Percentiles rank a stretch among this genome's conserved stretches.
phyloP scores from a whole-genome alignment of 805 yeast species.

The Lipomyces japonicus region DNA sequence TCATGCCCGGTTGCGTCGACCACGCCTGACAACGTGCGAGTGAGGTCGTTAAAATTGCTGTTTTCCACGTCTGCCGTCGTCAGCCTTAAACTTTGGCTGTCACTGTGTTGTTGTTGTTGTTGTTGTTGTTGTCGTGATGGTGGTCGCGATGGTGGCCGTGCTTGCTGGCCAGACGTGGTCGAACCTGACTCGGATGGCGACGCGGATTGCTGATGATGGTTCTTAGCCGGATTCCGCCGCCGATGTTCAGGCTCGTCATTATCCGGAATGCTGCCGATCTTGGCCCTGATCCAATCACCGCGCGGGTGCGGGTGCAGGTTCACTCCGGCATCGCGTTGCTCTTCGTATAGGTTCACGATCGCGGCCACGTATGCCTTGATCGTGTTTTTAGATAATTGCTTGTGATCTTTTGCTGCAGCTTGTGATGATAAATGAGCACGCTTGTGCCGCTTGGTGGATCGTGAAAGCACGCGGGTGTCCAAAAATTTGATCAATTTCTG shows the following conservation, averaged over 20 bases:
- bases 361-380: conserved; percentile 8
- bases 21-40: neutral
- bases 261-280: conserved; percentile 2
- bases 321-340: conserved; percentile 4
- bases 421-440: neutral
- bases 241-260: conserved; percentile 13
- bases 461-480: conserved; percentile 1
- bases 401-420: conserved; percentile 1
- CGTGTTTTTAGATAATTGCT: conserved; percentile 6
- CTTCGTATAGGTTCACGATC: conserved; percentile 8
- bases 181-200: neutral
- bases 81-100: neutral
- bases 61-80: neutral
- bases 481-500: conserved; percentile 3
- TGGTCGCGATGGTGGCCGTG: neutral
- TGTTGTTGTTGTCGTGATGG: neutral
- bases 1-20: neutral
- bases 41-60: neutral
- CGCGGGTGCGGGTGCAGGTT: conserved; percentile 10
- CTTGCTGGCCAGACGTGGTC: neutral
- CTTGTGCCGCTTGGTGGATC: conserved; percentile 5
- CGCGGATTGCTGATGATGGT: neutral
- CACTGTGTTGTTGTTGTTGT: neutral
- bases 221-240: neutral
- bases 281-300: conserved; percentile 4